Percentiles rank a stretch among this genome's conserved stretches.
These are phyloP conservation scores for Brachypodium distachyon DNA, from an alignment of 202 grass and related monocot species.

Conservation along the genomic window DNA sequence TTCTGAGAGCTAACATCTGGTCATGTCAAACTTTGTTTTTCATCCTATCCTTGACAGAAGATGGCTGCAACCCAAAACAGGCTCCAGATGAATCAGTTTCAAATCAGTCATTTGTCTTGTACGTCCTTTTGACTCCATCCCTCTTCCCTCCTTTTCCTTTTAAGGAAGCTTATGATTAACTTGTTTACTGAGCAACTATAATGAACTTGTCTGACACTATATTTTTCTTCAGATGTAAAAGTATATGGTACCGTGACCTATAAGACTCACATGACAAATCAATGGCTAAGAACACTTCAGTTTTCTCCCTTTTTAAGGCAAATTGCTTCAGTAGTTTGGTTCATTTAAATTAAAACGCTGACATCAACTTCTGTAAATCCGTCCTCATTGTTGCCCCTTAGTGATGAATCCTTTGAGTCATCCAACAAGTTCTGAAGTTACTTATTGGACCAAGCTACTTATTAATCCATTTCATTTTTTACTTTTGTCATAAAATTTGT, in stretches of 20 bases:
- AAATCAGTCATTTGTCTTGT: background rate
- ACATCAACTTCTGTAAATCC: background rate
- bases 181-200: background rate
- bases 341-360: background rate
- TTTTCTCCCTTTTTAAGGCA: background rate
- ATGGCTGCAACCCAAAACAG: background rate
- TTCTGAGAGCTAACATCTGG: background rate
- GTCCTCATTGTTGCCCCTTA: background rate
- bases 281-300: background rate
- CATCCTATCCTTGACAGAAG: constrained; percentile 10
- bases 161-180: background rate
- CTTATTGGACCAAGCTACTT: constrained; percentile 15
- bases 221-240: background rate
- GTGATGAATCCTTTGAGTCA: background rate
- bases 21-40: background rate
- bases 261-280: background rate
- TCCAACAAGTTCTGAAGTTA: background rate
- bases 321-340: background rate
- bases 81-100: background rate
- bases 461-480: background rate
- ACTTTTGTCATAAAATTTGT: background rate
- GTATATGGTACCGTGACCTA: background rate
- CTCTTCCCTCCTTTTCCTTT: background rate
- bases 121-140: constrained; percentile 8
- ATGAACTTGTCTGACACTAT: background rate